These are phyloP conservation scores for Solanum etuberosum DNA, from an alignment of 257 asterid species.

Conservation along the genomic window DNA sequence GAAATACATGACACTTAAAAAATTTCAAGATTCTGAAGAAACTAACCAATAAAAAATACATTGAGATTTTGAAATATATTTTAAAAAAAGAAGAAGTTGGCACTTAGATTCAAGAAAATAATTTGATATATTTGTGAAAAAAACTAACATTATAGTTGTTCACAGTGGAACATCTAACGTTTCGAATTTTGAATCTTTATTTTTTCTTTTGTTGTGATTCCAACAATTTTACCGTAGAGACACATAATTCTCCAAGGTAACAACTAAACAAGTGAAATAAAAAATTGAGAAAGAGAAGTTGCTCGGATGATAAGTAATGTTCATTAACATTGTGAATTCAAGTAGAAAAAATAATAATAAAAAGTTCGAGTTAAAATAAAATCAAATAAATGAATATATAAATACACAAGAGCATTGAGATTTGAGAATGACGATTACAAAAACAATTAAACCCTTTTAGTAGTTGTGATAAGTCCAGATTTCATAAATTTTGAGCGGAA, in stretches of 20 bases:
- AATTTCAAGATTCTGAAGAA: too few relatives aligned
- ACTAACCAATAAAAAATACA: background rate
- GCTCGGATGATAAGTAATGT: too few relatives aligned
- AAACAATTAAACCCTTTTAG: background rate
- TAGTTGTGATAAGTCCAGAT: background rate
- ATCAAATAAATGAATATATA: too few relatives aligned
- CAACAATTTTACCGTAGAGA: too few relatives aligned
- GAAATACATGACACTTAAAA: too few relatives aligned
- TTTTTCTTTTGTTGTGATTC: background rate
- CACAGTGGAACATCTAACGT: background rate
- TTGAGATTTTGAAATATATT: background rate
- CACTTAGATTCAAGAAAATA: background rate
- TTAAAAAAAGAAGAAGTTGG: background rate
- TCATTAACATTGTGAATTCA: too few relatives aligned
- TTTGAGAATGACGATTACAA: too few relatives aligned
- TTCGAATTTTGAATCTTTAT: background rate
- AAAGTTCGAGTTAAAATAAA: too few relatives aligned
- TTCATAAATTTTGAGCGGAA: background rate
- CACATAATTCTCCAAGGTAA: background rate
- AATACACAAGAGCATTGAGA: too few relatives aligned
- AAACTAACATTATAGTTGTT: background rate
- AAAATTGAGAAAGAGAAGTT: too few relatives aligned
- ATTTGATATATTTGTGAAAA: background rate
- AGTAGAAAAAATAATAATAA: too few relatives aligned
- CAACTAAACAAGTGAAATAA: background rate